phyloP scores from a whole-genome alignment of 306 rosid species.

The Benincasa hispida region DNA sequence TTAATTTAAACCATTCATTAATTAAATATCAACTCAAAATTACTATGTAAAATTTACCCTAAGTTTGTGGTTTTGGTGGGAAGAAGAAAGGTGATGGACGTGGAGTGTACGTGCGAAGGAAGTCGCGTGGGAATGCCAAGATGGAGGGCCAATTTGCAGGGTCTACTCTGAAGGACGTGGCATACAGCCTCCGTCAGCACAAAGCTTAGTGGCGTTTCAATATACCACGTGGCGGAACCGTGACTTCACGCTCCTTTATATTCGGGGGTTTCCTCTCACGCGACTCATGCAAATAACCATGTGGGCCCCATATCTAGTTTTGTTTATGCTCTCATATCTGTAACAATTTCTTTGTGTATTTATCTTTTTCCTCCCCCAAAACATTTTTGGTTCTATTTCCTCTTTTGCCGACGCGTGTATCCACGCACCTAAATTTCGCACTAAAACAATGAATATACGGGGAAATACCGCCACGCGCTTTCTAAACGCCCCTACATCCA shows the following conservation, averaged over 20 bases:
- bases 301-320: not conserved
- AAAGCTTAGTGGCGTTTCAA: not conserved
- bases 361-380: too few species aligned
- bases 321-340: not conserved
- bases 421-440: not conserved
- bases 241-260: not conserved
- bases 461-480: not conserved
- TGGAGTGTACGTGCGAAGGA: not conserved
- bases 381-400: not conserved
- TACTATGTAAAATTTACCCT: too few species aligned
- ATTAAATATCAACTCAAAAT: too few species aligned
- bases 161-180: not conserved
- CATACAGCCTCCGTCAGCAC: not conserved
- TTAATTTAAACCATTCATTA: too few species aligned
- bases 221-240: not conserved
- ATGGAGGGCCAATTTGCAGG: constrained; percentile 30
- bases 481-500: not conserved
- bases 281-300: not conserved
- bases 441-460: not conserved
- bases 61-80: too few species aligned
- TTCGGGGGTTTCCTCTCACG: not conserved
- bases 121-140: constrained; percentile 13
- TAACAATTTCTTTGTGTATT: too few species aligned
- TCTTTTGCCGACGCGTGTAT: not conserved
- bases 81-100: not conserved